Evolutionary conservation across 495 filamentous ascomycete species (phyloP), one percentile per base, ranked within the genome.

Genomic region (Aspergillus conjunctus): DNA sequence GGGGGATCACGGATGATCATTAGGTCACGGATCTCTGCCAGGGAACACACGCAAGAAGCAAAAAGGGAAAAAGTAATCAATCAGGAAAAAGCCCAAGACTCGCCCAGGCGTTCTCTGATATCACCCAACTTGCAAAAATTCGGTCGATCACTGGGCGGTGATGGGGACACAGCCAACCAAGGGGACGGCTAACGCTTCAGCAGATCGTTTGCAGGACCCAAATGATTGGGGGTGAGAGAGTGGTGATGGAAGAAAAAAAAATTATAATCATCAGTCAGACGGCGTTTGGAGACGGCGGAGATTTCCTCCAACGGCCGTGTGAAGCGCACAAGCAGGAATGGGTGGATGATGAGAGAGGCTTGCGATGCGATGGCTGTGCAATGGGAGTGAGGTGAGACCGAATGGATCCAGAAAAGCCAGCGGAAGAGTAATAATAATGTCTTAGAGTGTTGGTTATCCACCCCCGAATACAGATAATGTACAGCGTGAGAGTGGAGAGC

Each of bases 1-100:
- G 71, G 63, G 69, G 64, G 57, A 65, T 63, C 57, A 55, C 58
- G 65, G 63, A 58, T 53, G 65, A 67, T 62, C 70, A 71, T 74
- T 69, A 69, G 68, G 41, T 69, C 59, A 72, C 56, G 30, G 63
- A 59, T 66, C 59, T 58, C 45, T 31, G 15, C 43, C 54, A 31
- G 48, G 26, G 44, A 41, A 53, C 33, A 49, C 17, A 51, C 54
- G 11, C 44, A 33, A 44, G 31, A 39, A 56, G 49, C 18, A 50
- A 30, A 51, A 41, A 22, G 30, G 50, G 43, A 56, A 50, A 56
- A 30, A 44, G 44, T 33, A 41, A 56, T 51, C 44, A 61, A 51
- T 58, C 31, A 32, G 49, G 12, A 51, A 51, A 32, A 21, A 20
- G 11, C 49, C 49, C 1, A 51, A 51, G 49, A 51, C 20, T 6